A percentile compares a stretch with the other conserved stretches of the same genome.
phyloP scores from a whole-genome alignment of 106 monocot species.

The Dendrobium chrysotoxum region DNA sequence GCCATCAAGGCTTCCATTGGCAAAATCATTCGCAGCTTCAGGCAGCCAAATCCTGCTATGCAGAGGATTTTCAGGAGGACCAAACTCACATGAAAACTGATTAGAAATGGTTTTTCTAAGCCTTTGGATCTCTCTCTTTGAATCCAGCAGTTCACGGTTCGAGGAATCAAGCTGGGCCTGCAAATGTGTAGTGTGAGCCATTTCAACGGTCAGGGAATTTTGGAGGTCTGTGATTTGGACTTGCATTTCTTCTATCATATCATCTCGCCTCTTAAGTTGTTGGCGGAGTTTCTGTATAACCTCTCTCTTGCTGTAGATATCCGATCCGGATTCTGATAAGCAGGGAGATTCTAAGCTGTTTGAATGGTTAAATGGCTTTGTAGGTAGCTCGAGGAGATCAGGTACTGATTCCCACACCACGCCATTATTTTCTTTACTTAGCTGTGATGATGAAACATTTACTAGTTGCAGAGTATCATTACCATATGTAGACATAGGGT shows the following conservation, averaged over 20 bases:
- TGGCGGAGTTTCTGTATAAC: constrained; percentile 26
- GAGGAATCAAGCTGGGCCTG: constrained; percentile 21
- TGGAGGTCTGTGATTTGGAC: constrained; percentile 16
- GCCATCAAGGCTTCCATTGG: constrained; percentile 13
- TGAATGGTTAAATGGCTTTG: constrained; percentile 20
- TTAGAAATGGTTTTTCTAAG: constrained; percentile 21
- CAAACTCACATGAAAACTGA: constrained; percentile 2
- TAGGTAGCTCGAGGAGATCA: constrained; percentile 21
- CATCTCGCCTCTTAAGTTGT: constrained; percentile 27
- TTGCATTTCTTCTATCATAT: constrained; percentile 40
- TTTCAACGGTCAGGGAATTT: constrained; percentile 13
- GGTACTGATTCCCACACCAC: constrained; percentile 4
- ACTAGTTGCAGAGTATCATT: constrained; percentile 14
- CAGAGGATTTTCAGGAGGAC: constrained; percentile 7
- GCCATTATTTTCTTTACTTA: too few relatives aligned
- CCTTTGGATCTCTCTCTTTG: constrained; percentile 14
- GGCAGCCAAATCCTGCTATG: constrained; percentile 8
- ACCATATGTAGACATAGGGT: constrained; percentile 9
- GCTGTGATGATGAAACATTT: constrained; percentile 8
- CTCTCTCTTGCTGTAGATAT: constrained; percentile 25
- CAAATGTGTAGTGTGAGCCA: constrained; percentile 12
- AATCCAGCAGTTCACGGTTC: constrained; percentile 15
- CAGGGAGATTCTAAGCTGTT: constrained; percentile 23
- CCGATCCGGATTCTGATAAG: constrained; percentile 29
- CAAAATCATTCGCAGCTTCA: constrained; percentile 22